These are phyloP conservation scores for Monosporascus sp. DNA, from an alignment of 2,329 filamentous ascomycete genomes.

Conservation along the genomic window DNA sequence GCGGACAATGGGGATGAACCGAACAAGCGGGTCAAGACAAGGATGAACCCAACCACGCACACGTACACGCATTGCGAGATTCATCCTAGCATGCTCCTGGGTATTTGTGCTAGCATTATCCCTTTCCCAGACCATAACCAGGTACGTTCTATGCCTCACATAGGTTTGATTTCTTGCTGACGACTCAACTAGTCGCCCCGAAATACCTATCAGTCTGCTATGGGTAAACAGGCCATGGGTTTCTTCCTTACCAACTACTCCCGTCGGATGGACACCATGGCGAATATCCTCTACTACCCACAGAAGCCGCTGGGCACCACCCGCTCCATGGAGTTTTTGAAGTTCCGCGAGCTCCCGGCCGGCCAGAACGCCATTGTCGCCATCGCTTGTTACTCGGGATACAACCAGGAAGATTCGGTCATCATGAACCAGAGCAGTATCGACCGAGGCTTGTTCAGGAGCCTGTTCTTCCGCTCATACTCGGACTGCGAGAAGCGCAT, in stretches of 20 bases:
- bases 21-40: conserved; percentile 82
- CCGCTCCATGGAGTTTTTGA: conserved; percentile 96
- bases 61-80: conserved; percentile 99
- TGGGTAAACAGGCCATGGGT: conserved; percentile 99
- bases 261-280: conserved; percentile 98
- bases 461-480: conserved; percentile 96
- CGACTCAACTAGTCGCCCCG: conserved; percentile 66
- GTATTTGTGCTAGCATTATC: conserved; percentile 98
- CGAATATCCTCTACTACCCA: conserved; percentile 97
- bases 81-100: conserved; percentile 97
- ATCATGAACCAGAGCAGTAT: conserved; percentile 99
- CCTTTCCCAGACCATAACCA: conserved; percentile 99
- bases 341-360: conserved; percentile 93
- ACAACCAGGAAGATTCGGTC: conserved; percentile 99
- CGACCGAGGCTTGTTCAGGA: conserved; percentile 93
- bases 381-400: conserved; percentile 94
- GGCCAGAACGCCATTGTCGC: conserved; percentile 98
- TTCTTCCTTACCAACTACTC: conserved; percentile 97
- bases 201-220: conserved; percentile 98
- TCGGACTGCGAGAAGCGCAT: conserved; percentile 96
- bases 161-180: conserved; percentile 25
- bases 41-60: conserved; percentile 79
- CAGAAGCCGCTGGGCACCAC: conserved; percentile 97
- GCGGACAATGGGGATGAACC: conserved; percentile 62
- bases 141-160: conserved; percentile 37